phyloP scores from a whole-genome alignment of 768 basidiomycete genomes.

The Collybiopsis luxurians region DNA sequence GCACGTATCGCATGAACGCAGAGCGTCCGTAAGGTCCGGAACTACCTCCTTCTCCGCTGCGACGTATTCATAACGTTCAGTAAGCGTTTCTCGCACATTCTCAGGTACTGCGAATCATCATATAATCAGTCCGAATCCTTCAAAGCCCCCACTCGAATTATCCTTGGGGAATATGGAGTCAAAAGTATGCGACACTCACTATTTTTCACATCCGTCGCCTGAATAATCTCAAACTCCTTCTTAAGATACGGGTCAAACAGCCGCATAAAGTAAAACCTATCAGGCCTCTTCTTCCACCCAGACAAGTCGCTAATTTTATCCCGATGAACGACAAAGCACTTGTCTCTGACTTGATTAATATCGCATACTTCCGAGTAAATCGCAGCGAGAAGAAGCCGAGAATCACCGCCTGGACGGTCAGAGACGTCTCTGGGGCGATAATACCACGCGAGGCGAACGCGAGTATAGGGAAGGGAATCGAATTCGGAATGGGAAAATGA shows the following conservation, averaged over 20 bases:
- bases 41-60: conserved; percentile 93
- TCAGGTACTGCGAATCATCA: conserved; percentile 62
- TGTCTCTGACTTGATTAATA: conserved; percentile 87
- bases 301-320: conserved; percentile 93
- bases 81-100: conserved; percentile 73
- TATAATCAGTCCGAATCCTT: no score
- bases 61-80: conserved; percentile 88
- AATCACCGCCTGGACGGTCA: conserved; percentile 87
- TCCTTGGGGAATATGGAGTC: not conserved
- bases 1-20: conserved; percentile 86
- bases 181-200: conserved; percentile 50
- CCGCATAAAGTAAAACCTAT: conserved; percentile 95
- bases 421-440: conserved; percentile 96
- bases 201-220: conserved; percentile 82
- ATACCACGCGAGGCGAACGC: conserved; percentile 93
- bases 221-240: conserved; percentile 95
- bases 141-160: not conserved
- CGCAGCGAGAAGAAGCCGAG: conserved; percentile 88
- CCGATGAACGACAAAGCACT: conserved; percentile 91
- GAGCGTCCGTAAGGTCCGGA: conserved; percentile 81
- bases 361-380: conserved; percentile 97
- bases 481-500: conserved; percentile 54
- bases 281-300: conserved; percentile 91
- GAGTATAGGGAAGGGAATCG: conserved; percentile 68
- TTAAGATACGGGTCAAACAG: conserved; percentile 98